phyloP scores from a whole-genome alignment of 2,329 filamentous ascomycete species.

The Cryphonectria parasitica region DNA sequence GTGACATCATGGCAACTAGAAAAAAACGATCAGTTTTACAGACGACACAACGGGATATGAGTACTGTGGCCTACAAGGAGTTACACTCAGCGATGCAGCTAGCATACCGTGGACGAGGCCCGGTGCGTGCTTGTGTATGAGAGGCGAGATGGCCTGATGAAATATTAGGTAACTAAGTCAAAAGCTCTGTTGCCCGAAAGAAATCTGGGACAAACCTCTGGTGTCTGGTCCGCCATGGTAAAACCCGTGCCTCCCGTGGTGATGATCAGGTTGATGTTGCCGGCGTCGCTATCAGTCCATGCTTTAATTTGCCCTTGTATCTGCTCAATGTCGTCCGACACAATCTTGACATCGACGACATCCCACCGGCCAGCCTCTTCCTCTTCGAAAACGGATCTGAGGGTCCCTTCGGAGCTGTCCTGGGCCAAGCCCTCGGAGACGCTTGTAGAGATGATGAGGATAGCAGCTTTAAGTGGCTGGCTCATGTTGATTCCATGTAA shows the following conservation, averaged over 20 bases:
- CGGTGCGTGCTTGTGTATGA: conserved; percentile 84
- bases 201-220: conserved; percentile 65
- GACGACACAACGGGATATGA: neutral
- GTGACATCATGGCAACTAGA: conserved; percentile 92
- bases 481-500: conserved; percentile 16
- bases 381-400: conserved; percentile 70
- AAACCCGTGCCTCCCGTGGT: conserved; percentile 96
- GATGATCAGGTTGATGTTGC: conserved; percentile 73
- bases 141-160: conserved; percentile 70
- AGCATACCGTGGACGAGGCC: conserved; percentile 97
- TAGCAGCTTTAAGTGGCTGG: conserved; percentile 66
- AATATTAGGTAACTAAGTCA: conserved; percentile 8
- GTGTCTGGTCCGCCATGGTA: conserved; percentile 80
- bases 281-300: conserved; percentile 69
- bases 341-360: conserved; percentile 70
- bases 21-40: conserved; percentile 31
- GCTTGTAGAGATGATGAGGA: conserved; percentile 90
- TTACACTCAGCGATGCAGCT: conserved; percentile 78
- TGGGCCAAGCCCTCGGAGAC: conserved; percentile 78
- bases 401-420: conserved; percentile 70
- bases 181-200: no score
- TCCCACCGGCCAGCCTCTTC: conserved; percentile 74
- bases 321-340: conserved; percentile 72
- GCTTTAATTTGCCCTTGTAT: conserved; percentile 75
- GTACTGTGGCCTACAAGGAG: conserved; percentile 71